Evolutionary conservation across 2,329 filamentous ascomycete species (phyloP).

Genomic region (Ascochyta fabae): DNA sequence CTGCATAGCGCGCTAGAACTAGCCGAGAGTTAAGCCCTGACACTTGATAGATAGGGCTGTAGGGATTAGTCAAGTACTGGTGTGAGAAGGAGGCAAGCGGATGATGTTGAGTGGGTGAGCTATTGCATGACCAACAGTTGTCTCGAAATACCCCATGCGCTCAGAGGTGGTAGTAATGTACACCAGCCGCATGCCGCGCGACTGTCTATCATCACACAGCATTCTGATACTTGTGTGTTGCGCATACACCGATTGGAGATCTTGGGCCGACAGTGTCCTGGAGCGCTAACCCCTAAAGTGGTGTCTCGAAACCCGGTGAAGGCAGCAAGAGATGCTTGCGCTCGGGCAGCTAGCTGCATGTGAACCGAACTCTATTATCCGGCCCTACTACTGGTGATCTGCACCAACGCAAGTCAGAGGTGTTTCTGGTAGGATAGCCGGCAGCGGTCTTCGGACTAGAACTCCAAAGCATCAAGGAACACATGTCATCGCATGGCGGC

Average conservation of each 20-base stretch:
- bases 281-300: neutral
- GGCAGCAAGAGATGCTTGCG: slow-evolving; percentile 4
- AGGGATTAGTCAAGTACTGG: neutral
- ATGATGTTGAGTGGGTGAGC: neutral
- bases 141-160: neutral
- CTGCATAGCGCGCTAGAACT: neutral
- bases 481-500: neutral
- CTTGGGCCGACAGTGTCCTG: neutral
- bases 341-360: slow-evolving; percentile 13
- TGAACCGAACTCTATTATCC: slow-evolving; percentile 8
- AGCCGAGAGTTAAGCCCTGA: neutral
- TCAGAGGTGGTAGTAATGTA: neutral
- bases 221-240: neutral
- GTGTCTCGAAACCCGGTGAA: slow-evolving; percentile 1
- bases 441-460: neutral
- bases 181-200: slow-evolving; percentile 2
- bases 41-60: neutral
- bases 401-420: slow-evolving; percentile 2
- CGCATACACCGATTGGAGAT: slow-evolving; percentile 5
- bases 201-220: neutral
- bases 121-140: neutral
- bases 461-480: neutral
- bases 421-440: slow-evolving; percentile 12
- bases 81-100: neutral
- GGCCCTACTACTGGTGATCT: slow-evolving; percentile 5